Conservation (phyloP, 202 grass and related monocot species). For the Musa balbisiana region DNA sequence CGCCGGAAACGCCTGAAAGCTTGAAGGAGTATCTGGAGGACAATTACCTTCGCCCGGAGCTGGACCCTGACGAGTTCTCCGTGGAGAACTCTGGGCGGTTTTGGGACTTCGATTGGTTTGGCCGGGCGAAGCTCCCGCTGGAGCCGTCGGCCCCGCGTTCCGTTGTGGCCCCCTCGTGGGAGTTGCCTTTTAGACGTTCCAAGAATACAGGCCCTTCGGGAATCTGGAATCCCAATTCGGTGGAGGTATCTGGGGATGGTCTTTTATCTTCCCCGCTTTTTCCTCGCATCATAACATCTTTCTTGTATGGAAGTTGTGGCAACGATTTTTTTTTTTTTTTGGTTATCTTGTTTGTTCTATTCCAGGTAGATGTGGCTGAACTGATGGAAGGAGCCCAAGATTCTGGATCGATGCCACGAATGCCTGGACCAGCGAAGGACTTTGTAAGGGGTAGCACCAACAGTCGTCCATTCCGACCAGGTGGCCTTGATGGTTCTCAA, state of each 20-base stretch:
- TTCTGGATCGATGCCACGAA: conserved; percentile 32
- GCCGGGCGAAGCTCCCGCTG: conserved; percentile 36
- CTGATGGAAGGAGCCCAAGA: conserved; percentile 48
- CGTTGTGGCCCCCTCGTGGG: conserved; percentile 60
- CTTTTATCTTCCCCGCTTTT: not conserved
- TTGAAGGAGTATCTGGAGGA: conserved; percentile 60
- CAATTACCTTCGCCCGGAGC: conserved; percentile 69
- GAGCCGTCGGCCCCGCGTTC: conserved; percentile 63
- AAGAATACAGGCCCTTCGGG: conserved; percentile 22
- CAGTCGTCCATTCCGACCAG: conserved; percentile 64
- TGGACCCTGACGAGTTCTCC: conserved; percentile 46
- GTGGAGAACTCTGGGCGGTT: conserved; percentile 37
- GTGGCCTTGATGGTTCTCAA: conserved; percentile 37
- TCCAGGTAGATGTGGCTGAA: conserved; percentile 55
- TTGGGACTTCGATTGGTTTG: conserved; percentile 85
- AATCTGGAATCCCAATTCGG: conserved; percentile 44
- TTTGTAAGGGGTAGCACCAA: conserved; percentile 84
- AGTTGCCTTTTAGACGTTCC: conserved; percentile 47
- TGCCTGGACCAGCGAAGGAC: conserved; percentile 70
- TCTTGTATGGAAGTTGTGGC: not conserved
- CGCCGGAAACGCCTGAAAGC: conserved; percentile 40
- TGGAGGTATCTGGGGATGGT: conserved; percentile 2
- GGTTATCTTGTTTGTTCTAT: not conserved
- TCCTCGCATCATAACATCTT: not conserved
- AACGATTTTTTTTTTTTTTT: not conserved